phyloP scores from a whole-genome alignment of 768 basidiomycete species.

The Termitomyces sp. region DNA sequence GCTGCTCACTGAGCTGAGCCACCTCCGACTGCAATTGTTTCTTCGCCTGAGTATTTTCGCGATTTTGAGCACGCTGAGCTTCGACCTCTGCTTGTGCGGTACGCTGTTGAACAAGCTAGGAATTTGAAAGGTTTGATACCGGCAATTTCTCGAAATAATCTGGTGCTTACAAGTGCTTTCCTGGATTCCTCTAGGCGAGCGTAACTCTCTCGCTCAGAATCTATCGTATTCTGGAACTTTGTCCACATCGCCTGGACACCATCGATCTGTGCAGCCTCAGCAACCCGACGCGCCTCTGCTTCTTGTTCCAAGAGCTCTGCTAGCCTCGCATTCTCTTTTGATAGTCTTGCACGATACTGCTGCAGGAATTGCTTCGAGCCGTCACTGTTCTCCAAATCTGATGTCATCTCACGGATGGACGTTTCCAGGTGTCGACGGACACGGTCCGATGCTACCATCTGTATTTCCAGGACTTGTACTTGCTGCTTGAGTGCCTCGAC shows the following conservation, averaged over 20 bases:
- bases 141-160: not conserved
- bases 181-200: constrained; percentile 63
- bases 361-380: constrained; percentile 62
- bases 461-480: constrained; percentile 61
- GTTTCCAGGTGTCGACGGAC: constrained; percentile 60
- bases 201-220: constrained; percentile 57
- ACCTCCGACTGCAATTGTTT: constrained; percentile 55
- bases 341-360: constrained; percentile 46
- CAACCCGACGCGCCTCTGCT: constrained; percentile 52
- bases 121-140: not conserved
- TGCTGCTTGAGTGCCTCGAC: constrained; percentile 53
- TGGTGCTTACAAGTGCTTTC: constrained; percentile 53
- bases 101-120: constrained; percentile 61
- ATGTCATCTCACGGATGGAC: constrained; percentile 52
- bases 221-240: constrained; percentile 56
- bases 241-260: constrained; percentile 63
- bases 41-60: constrained; percentile 51
- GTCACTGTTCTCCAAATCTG: constrained; percentile 58
- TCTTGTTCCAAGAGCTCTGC: constrained; percentile 57
- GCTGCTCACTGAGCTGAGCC: constrained; percentile 44
- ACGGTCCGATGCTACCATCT: constrained; percentile 63
- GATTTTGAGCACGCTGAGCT: constrained; percentile 53
- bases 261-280: constrained; percentile 58
- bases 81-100: constrained; percentile 62
- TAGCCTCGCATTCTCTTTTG: constrained; percentile 52